Evolutionary conservation across 306 rosid species (phyloP).

Genomic region (Spatholobus suberectus): DNA sequence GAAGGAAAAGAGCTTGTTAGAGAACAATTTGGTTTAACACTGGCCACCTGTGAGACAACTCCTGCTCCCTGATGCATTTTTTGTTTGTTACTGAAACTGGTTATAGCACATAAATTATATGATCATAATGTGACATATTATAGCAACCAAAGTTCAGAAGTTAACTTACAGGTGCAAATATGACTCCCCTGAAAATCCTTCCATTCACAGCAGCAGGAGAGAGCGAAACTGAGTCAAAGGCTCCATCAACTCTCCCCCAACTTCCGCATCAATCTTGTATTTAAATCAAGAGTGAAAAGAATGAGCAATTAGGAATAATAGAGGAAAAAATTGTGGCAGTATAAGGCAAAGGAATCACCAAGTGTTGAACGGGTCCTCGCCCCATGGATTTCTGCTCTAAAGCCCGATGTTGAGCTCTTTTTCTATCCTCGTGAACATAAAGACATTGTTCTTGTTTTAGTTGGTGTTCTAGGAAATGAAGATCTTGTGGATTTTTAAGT

Average conservation of each 20-base stretch:
- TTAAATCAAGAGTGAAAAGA: not conserved
- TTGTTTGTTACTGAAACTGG: not conserved
- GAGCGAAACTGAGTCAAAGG: slow-evolving; percentile 71
- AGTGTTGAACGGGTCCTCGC: slow-evolving; percentile 53
- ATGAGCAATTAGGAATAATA: not conserved
- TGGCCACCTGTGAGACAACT: slow-evolving; percentile 48
- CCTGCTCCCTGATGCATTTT: slow-evolving; percentile 64
- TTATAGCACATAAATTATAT: not conserved
- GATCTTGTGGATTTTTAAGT: slow-evolving; percentile 46
- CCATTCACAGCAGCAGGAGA: slow-evolving; percentile 78
- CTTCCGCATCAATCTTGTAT: slow-evolving; percentile 74
- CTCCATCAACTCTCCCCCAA: slow-evolving; percentile 75
- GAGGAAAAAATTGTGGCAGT: not conserved
- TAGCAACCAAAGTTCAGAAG: not conserved
- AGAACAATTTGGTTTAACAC: slow-evolving; percentile 39
- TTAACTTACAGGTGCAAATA: slow-evolving; percentile 82
- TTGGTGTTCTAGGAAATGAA: slow-evolving; percentile 42
- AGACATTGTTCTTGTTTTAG: slow-evolving; percentile 45
- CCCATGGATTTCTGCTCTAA: slow-evolving; percentile 38
- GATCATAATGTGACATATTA: not conserved
- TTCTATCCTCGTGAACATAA: slow-evolving; percentile 42
- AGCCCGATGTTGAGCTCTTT: slow-evolving; percentile 37
- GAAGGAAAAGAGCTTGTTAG: slow-evolving; percentile 14
- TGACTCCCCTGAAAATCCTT: slow-evolving; percentile 69
- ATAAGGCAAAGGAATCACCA: slow-evolving; percentile 42